Evolutionary conservation across 345 rosid species (phyloP), one percentile per base, ranked within the genome.

Genomic region (Lenwebbia sp.): DNA sequence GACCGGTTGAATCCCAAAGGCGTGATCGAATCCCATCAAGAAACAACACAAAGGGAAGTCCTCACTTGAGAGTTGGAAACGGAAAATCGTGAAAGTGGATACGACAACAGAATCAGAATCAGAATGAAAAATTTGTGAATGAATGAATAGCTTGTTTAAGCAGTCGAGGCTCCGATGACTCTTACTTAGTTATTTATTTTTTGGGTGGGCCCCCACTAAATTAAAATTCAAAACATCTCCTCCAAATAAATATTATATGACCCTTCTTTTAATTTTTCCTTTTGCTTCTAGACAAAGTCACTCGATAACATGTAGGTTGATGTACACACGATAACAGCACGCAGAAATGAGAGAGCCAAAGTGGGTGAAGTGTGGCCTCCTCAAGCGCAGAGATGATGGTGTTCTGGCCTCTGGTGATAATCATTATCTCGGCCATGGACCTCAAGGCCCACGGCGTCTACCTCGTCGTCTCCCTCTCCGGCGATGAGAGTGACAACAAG

Each of bases 381-480:
- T 53, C 21, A 17, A 21, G 56, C 25, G 25, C 6, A 44, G 81
- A 10, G n/a, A n/a, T n/a, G 19, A 93, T 93, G 98, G 96, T 91
- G 91, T 87, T 87, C 83, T 88, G 94, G 83, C 85, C 93, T 13
- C 87, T 95, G 56, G 94, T 92, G 82, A 82, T 96, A 81, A 94
- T 91, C 22, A 74, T 93, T 4, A 84, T 88, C 49, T 93, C 94
- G 0, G 96, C 94, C 10, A 88, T 86, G 37, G 95, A 88, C 85
- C 91, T 94, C 6, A 92, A 92, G 87, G 92, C 92, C 54, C 86
- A 90, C 54, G 93, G 91, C 88, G 90, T 94, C 3, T 95, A 93
- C 88, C 93, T 91, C 6, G 88, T 90, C 85, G 94, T 88, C 75
- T 86, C 93, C 2, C 84, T 95, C 89, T 85, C 90, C 74, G 92